These are phyloP conservation scores for Limonium bicolor DNA, from an alignment of 148 eudicot species.

Conservation along the genomic window DNA sequence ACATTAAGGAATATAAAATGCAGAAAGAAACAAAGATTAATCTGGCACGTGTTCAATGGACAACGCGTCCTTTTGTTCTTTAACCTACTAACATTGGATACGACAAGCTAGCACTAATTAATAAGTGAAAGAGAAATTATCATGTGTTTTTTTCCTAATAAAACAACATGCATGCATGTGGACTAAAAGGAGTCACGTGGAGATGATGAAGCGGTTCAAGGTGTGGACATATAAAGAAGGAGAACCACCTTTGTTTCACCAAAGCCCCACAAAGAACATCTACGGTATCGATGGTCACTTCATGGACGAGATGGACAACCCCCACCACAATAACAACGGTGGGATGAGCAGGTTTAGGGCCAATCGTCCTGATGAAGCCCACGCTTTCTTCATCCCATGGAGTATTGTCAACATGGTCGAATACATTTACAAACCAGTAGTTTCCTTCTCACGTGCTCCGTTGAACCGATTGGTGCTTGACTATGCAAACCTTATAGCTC, in stretches of 20 bases:
- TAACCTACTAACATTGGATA: too few relatives aligned
- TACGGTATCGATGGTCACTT: slow-evolving; percentile 36
- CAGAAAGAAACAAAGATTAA: too few relatives aligned
- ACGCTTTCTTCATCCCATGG: slow-evolving; percentile 24
- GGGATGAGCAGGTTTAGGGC: slow-evolving; percentile 16
- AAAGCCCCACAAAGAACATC: slow-evolving; percentile 21
- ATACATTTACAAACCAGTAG: slow-evolving; percentile 12
- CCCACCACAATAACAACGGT: too few relatives aligned
- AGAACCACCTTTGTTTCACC: slow-evolving; percentile 28
- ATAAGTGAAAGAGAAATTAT: too few relatives aligned
- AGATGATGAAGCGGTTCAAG: slow-evolving; percentile 36
- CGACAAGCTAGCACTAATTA: too few relatives aligned
- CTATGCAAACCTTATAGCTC: slow-evolving; percentile 13
- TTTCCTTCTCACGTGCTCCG: slow-evolving; percentile 11
- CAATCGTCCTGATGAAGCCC: slow-evolving; percentile 22
- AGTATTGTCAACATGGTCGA: slow-evolving; percentile 15
- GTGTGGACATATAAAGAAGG: slow-evolving; percentile 36
- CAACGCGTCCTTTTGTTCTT: too few relatives aligned
- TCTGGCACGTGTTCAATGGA: too few relatives aligned
- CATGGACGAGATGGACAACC: slow-evolving; percentile 30
- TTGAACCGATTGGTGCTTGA: slow-evolving; percentile 16
- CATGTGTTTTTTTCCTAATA: too few relatives aligned
- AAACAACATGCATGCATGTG: too few relatives aligned
- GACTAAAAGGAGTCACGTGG: slow-evolving; percentile 40
- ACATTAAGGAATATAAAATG: too few relatives aligned